Percentiles rank a stretch among this genome's conserved stretches.
Conservation (phyloP, 495 filamentous ascomycete genomes). For the Penicillium soppii region DNA sequence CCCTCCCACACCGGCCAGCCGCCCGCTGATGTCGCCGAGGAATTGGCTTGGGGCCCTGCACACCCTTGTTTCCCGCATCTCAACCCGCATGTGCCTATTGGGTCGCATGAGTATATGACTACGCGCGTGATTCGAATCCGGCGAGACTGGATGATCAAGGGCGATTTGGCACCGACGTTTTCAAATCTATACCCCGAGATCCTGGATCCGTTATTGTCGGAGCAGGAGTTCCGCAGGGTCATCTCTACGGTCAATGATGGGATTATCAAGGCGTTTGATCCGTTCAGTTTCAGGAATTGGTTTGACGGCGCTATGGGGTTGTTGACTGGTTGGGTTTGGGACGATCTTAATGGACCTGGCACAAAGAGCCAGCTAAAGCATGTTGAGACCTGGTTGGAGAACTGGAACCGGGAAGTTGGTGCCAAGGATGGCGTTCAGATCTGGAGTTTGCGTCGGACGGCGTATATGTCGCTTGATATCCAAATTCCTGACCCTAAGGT, state of each 20-base stretch:
- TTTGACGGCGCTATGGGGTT: constrained; percentile 74
- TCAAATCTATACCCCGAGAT: constrained; percentile 96
- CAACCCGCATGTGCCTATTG: constrained; percentile 84
- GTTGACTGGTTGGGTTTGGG: constrained; percentile 88
- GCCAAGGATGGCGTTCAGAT: constrained; percentile 62
- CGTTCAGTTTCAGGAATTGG: constrained; percentile 67
- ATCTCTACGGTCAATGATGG: constrained; percentile 74
- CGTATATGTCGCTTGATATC: constrained; percentile 86
- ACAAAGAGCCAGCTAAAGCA: constrained; percentile 65
- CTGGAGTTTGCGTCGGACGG: constrained; percentile 74
- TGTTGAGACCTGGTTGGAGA: constrained; percentile 75
- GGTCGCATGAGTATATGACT: constrained; percentile 66
- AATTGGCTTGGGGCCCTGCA: constrained; percentile 74
- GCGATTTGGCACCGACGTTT: constrained; percentile 90
- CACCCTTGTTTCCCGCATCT: constrained; percentile 92
- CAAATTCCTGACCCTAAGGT: constrained; percentile 82
- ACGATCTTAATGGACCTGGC: constrained; percentile 74
- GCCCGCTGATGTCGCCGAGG: constrained; percentile 44
- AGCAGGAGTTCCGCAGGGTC: constrained; percentile 77
- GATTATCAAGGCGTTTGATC: constrained; percentile 70
- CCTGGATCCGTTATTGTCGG: constrained; percentile 76
- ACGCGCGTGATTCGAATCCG: constrained; percentile 90
- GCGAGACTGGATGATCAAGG: constrained; percentile 85
- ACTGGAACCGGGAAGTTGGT: constrained; percentile 71
- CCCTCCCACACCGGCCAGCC: constrained; percentile 45